Base-by-base conservation (phyloP, 345 rosid species). In the Murraya paniculata region DNA sequence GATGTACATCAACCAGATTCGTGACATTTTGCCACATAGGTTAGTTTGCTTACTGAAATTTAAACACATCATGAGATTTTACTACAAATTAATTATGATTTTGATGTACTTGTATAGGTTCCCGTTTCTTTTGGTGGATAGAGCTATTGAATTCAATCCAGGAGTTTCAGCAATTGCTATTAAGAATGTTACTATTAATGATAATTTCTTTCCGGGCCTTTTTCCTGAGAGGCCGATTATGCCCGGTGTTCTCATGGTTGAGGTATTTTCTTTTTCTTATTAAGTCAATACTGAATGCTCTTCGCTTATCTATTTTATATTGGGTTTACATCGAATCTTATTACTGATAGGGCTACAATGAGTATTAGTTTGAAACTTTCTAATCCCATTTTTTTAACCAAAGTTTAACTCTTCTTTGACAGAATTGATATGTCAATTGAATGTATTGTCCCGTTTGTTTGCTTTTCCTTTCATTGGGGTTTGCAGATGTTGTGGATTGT, bases 181-280 rank as follows among this genome's bases (percentile, higher is more conserved):
- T 39, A 97, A 97, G 86, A 97, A 97, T 71, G 99, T 97, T 35
- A 97, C 99, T 3, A 97, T 94, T 18, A 97, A 97, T 80, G 99
- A 97, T 78, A 97, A 93, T 86, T 97, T 97, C 85, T 97, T 97
- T 77, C 99, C 99, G 71, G 99, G 99, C 1, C 99, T 94, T 86
- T 97, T 97, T 68, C 99, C 99, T 68, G 98, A 91, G 83, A 89
- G 99, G 75, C 99, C 99, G 2, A 97, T 97, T 1, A 94, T 97
- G 99, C 99, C 99, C 72, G 98, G 98, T 66, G 99, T 97, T 64
- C 98, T 97, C 85, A 97, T 94, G 98, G 89, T 97, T 83, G 99
- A 94, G 98, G 98, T 94, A 79, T 30, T 10, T 48, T 31, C 13
- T 16, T 53, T 53, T 53, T 21, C 22, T n/a, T n/a, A 38, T 38